These are phyloP conservation scores for Penicillium herquei DNA, from an alignment of 495 filamentous ascomycete species.

Conservation along the genomic window DNA sequence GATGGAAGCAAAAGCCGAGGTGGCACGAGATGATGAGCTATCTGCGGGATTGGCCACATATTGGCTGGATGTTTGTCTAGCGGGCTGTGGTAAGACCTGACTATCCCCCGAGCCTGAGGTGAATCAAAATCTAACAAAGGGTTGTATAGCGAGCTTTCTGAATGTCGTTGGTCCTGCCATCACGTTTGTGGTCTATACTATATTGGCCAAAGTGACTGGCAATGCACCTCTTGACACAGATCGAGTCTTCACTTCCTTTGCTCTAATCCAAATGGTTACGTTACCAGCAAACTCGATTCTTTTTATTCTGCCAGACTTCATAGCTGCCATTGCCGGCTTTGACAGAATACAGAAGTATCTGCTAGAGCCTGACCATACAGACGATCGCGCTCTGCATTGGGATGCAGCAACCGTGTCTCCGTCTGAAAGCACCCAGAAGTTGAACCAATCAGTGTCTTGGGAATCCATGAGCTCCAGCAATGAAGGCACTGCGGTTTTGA, in stretches of 20 bases:
- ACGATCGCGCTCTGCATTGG: not conserved
- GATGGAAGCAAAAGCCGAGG: not conserved
- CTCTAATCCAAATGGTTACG: slow-evolving; percentile 1
- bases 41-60: not conserved
- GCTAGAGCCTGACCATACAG: not conserved
- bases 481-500: not conserved
- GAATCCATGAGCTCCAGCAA: not conserved
- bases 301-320: not conserved
- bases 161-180: not conserved
- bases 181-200: not conserved
- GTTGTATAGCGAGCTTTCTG: not conserved
- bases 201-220: not conserved
- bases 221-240: not conserved
- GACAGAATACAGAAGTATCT: not conserved
- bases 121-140: too few relatives aligned
- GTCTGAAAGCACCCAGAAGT: too few relatives aligned
- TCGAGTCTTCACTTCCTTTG: slow-evolving; percentile 1
- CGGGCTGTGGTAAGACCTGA: not conserved
- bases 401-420: too few relatives aligned
- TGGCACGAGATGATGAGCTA: not conserved
- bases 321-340: not conserved
- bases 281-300: not conserved
- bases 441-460: not conserved
- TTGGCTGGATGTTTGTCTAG: not conserved
- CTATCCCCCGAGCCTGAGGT: not conserved